These are phyloP conservation scores for Dendrostoma leiphaemia DNA, from an alignment of 2,329 filamentous ascomycete species.

Conservation along the genomic window DNA sequence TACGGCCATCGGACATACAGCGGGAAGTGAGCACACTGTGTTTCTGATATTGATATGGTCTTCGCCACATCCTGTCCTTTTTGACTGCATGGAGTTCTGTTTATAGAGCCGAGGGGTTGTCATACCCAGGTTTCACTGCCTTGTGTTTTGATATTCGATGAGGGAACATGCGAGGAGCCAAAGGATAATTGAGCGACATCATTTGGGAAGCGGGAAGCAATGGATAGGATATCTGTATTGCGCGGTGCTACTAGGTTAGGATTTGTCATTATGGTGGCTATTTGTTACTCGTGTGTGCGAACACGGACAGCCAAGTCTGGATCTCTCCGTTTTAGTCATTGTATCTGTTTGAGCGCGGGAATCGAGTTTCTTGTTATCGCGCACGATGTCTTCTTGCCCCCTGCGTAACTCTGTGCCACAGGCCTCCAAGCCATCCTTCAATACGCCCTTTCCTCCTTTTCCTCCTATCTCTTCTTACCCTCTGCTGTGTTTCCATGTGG, in stretches of 20 bases:
- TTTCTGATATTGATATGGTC: constrained; percentile 1
- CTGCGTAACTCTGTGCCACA: not conserved
- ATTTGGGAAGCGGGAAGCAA: constrained; percentile 5
- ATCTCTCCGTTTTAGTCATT: not conserved
- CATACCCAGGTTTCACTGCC: constrained; percentile 3
- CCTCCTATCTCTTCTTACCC: too few relatives aligned
- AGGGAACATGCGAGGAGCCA: constrained; percentile 9
- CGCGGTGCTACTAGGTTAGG: constrained; percentile 8
- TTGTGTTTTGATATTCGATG: constrained; percentile 5
- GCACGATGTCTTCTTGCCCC: not conserved
- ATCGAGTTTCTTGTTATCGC: constrained; percentile 2
- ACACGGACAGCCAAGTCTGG: constrained; percentile 2
- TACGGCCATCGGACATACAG: not conserved
- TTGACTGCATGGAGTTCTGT: constrained; percentile 13
- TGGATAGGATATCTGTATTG: constrained; percentile 8
- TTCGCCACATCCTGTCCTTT: constrained; percentile 3
- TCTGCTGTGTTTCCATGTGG: too few relatives aligned
- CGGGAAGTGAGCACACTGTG: not conserved
- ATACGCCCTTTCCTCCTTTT: too few relatives aligned
- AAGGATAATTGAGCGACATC: constrained; percentile 14
- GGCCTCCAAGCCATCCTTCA: too few relatives aligned
- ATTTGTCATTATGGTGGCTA: not conserved
- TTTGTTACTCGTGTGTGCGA: not conserved
- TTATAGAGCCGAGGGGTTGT: not conserved
- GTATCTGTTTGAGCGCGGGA: constrained; percentile 1